A percentile compares a stretch with the other conserved stretches of the same genome.
Evolutionary conservation across 345 rosid species (phyloP).

Genomic region (Heritiera littoralis): DNA sequence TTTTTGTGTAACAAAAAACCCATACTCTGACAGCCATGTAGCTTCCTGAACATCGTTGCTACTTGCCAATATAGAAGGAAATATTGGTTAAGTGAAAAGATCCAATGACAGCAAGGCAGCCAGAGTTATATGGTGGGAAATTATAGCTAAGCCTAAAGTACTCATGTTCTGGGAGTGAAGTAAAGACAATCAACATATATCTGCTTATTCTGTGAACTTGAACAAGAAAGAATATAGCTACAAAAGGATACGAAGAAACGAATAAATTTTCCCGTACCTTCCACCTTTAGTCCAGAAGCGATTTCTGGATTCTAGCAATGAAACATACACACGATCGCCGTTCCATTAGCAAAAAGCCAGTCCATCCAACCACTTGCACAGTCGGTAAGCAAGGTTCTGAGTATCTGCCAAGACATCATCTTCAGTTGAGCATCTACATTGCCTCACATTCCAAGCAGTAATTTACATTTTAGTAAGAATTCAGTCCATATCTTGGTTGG

Average conservation of each 20-base stretch:
- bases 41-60: background rate
- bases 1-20: background rate
- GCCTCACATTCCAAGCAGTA: constrained; percentile 26
- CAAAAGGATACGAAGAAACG: background rate
- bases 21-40: background rate
- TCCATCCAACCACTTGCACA: constrained; percentile 38
- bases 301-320: constrained; percentile 26
- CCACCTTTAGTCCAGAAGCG: constrained; percentile 2
- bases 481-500: constrained; percentile 38
- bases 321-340: constrained; percentile 35
- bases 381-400: constrained; percentile 36
- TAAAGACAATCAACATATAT: background rate
- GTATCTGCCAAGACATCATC: constrained; percentile 44
- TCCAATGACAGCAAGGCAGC: background rate
- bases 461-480: constrained; percentile 26
- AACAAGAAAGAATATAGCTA: background rate
- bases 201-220: background rate
- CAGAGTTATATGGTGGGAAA: background rate
- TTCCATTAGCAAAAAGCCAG: constrained; percentile 42
- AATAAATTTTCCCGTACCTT: constrained; percentile 14
- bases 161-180: background rate
- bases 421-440: constrained; percentile 26
- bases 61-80: background rate
- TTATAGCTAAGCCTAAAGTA: background rate
- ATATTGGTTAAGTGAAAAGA: background rate